Conservation (phyloP, 495 filamentous ascomycete species). For the Xylaria flabelliformis region DNA sequence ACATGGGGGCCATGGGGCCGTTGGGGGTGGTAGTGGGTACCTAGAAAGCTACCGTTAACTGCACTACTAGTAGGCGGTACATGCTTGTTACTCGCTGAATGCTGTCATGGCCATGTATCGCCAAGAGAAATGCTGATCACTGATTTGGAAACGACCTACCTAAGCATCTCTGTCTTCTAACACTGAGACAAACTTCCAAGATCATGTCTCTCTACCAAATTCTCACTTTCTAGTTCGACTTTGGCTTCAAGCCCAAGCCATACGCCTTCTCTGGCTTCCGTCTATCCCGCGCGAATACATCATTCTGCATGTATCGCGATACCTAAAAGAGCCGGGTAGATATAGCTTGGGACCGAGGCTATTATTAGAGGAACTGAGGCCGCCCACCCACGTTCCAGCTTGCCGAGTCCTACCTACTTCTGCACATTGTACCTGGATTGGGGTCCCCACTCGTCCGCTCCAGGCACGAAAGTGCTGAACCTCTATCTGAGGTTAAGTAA, state of each 20-base stretch:
- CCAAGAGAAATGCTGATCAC: constrained; percentile 21
- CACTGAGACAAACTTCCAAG: constrained; percentile 5
- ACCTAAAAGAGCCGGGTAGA: constrained; percentile 1
- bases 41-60: neutral
- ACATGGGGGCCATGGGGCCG: constrained; percentile 3
- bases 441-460: constrained; percentile 18
- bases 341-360: neutral
- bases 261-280: neutral
- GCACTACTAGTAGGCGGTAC: neutral
- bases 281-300: neutral
- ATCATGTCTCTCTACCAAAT: neutral
- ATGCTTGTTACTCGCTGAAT: neutral
- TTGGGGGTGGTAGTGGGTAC: neutral
- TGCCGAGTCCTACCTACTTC: constrained; percentile 14
- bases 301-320: constrained; percentile 5
- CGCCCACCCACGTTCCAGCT: constrained; percentile 18
- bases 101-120: neutral
- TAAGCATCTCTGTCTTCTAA: constrained; percentile 10
- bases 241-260: neutral
- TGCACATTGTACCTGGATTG: constrained; percentile 14
- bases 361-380: constrained; percentile 19
- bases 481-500: neutral
- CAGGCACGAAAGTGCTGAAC: neutral
- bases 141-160: constrained; percentile 22
- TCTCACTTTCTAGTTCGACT: neutral